phyloP scores from a whole-genome alignment of 2,329 filamentous ascomycete genomes.

The Aspergillus tamarii region DNA sequence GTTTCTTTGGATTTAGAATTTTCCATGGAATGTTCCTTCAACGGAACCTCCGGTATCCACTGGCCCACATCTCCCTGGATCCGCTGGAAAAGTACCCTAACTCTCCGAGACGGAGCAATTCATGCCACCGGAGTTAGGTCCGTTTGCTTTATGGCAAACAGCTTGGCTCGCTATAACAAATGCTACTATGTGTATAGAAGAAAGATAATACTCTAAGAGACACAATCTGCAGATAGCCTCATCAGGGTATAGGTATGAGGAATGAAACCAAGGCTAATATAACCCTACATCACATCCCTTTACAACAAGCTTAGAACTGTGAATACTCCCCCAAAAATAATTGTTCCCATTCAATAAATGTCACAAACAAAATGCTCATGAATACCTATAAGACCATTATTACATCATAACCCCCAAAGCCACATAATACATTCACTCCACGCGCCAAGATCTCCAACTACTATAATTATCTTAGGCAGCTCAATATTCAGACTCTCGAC shows the following conservation, averaged over 20 bases:
- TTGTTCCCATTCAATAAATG: background rate
- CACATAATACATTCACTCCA: background rate
- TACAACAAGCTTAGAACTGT: background rate
- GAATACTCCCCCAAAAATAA: background rate
- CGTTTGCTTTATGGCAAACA: background rate
- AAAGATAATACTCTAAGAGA: background rate
- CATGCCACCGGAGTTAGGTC: background rate
- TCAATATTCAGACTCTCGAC: background rate
- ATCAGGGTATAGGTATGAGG: too few relatives aligned
- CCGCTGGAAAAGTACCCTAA: background rate
- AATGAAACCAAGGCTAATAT: background rate
- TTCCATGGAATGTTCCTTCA: background rate
- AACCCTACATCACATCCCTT: background rate
- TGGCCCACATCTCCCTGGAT: background rate
- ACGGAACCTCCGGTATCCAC: constrained; percentile 1
- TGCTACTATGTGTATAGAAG: background rate
- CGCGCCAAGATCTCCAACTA: background rate
- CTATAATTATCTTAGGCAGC: background rate
- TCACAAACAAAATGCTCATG: too few relatives aligned
- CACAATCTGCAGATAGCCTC: too few relatives aligned
- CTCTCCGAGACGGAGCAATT: constrained; percentile 4
- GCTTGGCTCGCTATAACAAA: background rate
- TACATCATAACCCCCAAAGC: background rate
- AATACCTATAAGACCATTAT: too few relatives aligned
- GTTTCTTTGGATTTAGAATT: background rate